Evolutionary conservation across 371 early-diverging fungal genomes (phyloP).

Genomic region (Caulochytrium protostelioides): DNA sequence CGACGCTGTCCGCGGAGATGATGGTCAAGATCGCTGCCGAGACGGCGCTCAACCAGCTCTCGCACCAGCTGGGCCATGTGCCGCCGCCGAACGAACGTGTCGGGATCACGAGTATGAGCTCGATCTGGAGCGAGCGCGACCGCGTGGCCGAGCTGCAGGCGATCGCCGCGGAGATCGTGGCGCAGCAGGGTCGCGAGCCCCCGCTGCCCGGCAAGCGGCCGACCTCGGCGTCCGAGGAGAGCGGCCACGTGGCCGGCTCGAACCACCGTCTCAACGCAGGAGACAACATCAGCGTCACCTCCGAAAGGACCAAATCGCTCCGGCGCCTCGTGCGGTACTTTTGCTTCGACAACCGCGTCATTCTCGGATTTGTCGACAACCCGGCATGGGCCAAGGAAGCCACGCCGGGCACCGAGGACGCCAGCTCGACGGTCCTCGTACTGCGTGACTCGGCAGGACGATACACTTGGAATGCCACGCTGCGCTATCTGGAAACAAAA

Average conservation of each 20-base stretch:
- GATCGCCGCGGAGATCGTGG: constrained; percentile 6
- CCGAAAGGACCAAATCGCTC: too few species aligned
- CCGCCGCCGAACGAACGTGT: constrained; percentile 30
- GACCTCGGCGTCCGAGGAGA: too few species aligned
- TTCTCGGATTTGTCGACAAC: constrained; percentile 33
- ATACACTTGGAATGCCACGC: constrained; percentile 1
- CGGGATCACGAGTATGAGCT: constrained; percentile 31
- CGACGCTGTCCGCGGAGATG: constrained; percentile 16
- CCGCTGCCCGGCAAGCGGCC: too few species aligned
- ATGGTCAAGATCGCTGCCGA: constrained; percentile 53
- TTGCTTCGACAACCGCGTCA: constrained; percentile 35
- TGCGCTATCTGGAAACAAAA: not conserved
- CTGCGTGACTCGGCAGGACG: not conserved
- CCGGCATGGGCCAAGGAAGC: constrained; percentile 12
- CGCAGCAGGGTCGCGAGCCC: not conserved
- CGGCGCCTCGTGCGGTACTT: constrained; percentile 43
- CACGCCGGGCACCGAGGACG: too few species aligned
- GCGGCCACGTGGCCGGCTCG: too few species aligned
- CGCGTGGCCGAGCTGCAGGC: constrained; percentile 1
- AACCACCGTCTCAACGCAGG: too few species aligned
- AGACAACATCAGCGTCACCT: too few species aligned
- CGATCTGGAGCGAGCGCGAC: constrained; percentile 27
- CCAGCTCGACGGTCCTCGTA: too few species aligned
- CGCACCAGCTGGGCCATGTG: constrained; percentile 45
- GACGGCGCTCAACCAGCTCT: constrained; percentile 41